phyloP scores from a whole-genome alignment of 345 rosid genomes.

The Cardamine resedifolia region DNA sequence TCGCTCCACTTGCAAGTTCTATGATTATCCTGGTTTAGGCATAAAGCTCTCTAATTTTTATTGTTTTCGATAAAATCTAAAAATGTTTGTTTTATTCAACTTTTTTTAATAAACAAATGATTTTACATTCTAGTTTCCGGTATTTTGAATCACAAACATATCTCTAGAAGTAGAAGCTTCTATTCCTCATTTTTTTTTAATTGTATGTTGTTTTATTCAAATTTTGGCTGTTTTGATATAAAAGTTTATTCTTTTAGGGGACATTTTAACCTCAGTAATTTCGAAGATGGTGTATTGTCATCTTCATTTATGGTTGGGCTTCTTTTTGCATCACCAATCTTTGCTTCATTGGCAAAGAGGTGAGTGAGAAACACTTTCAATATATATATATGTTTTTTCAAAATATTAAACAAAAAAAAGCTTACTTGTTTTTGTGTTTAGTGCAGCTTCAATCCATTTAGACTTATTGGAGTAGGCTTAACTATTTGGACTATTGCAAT shows the following conservation, averaged over 20 bases:
- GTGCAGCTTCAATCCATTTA: conserved; percentile 70
- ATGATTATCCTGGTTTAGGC: neutral
- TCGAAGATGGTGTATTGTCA: conserved; percentile 87
- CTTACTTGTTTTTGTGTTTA: conserved; percentile 46
- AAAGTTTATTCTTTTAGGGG: conserved; percentile 50
- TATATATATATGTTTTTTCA: too few relatives aligned
- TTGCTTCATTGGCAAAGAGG: conserved; percentile 89
- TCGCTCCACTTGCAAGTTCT: too few relatives aligned
- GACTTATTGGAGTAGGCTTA: conserved; percentile 89
- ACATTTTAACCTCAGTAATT: conserved; percentile 68
- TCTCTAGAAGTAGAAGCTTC: too few relatives aligned
- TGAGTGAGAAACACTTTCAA: conserved; percentile 40
- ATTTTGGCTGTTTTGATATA: neutral
- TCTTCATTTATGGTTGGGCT: conserved; percentile 97
- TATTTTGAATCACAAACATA: too few relatives aligned
- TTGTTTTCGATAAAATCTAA: too few relatives aligned
- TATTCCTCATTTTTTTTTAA: neutral
- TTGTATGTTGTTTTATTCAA: neutral
- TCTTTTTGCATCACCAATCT: conserved; percentile 80
- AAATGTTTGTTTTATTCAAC: too few relatives aligned
- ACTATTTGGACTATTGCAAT: conserved; percentile 86
- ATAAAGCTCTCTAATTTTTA: too few relatives aligned
- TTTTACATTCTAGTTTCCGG: too few relatives aligned
- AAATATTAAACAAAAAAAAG: too few relatives aligned
- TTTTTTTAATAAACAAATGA: too few relatives aligned